Evolutionary conservation across 441 rosid genomes (phyloP), one percentile per base, ranked within the genome.

Genomic region (Corymbia citriodora): DNA sequence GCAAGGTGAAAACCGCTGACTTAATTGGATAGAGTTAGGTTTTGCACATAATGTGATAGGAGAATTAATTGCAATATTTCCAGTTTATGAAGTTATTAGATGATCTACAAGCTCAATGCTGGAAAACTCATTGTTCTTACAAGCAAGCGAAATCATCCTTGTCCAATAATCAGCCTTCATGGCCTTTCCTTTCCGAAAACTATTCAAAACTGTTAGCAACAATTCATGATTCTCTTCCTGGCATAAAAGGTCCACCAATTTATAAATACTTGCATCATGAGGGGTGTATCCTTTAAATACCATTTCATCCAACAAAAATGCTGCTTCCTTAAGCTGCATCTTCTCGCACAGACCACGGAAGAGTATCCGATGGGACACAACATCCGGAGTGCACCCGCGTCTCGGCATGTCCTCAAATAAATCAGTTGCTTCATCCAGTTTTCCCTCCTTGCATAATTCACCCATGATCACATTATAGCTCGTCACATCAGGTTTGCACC

Each of bases 381-480:
- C 92, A 94, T 97, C 98, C 59, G 97, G 98, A 87, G 50, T 55
- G 79, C 95, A 94, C 17, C 99, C 99, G 74, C 93, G 92, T 87
- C 98, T 92, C 3, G 98, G 98, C 97, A 97, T 96, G 89, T 96
- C 98, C 92, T 96, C 97, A 57, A 97, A 94, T 89, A 97, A 90
- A 90, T 96, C 96, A 61, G 72, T 93, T 3, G 96, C 98, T 87
- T 95, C 96, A 33, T 88, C 91, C 93, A 93, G 93, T 50, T 93
- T 97, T 57, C 95, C 94, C 19, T 91, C 94, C 87, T 95, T 94
- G 87, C 95, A 94, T 92, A 97, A 92, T 88, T 90, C 93, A 11
- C 92, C 90, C 53, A 97, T 96, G 89, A 97, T 94, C 91, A 93
- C 90, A 88, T 96, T 97, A 90, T 94, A 97, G 91, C 96, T 95